Conservation (phyloP, 73 alveolate genomes). For the Blepharisma stoltei region DNA sequence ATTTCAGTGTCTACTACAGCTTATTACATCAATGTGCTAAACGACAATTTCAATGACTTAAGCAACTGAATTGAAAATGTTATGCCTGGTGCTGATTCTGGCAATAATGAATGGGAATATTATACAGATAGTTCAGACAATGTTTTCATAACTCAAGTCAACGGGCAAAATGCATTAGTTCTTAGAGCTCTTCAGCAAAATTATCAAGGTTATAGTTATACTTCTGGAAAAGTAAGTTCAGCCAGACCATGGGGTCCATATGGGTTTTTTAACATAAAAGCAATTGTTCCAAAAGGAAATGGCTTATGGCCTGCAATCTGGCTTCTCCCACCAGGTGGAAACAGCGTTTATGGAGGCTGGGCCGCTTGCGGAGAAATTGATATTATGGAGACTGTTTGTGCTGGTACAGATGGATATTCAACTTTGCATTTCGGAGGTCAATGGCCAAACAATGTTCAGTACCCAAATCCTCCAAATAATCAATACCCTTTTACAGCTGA, state of each 20-base stretch:
- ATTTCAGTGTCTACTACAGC: no score
- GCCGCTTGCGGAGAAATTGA: conserved; percentile 37
- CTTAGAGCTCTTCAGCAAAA: conserved; percentile 24
- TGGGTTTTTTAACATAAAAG: conserved; percentile 24
- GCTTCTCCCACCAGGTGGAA: conserved; percentile 27
- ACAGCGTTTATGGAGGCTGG: conserved; percentile 28
- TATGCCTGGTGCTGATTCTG: not conserved
- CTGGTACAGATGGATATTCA: not conserved
- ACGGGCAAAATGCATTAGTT: not conserved
- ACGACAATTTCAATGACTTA: no score
- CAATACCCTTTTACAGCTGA: conserved; percentile 19
- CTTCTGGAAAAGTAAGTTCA: conserved; percentile 32
- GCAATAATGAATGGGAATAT: conserved; percentile 27
- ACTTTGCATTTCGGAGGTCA: conserved; percentile 33
- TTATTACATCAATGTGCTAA: no score
- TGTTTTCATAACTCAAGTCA: not conserved
- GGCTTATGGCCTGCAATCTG: conserved; percentile 35
- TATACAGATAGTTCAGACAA: conserved; percentile 15
- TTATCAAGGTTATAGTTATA: conserved; percentile 16
- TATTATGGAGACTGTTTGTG: conserved; percentile 20
- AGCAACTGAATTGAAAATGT: no score
- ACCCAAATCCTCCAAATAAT: conserved; percentile 8
- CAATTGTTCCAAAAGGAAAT: conserved; percentile 30
- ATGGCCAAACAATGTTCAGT: conserved; percentile 19
- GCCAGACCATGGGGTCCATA: conserved; percentile 20